Conservation (phyloP, 2,329 filamentous ascomycete species). For the Diaporthe vexans region DNA sequence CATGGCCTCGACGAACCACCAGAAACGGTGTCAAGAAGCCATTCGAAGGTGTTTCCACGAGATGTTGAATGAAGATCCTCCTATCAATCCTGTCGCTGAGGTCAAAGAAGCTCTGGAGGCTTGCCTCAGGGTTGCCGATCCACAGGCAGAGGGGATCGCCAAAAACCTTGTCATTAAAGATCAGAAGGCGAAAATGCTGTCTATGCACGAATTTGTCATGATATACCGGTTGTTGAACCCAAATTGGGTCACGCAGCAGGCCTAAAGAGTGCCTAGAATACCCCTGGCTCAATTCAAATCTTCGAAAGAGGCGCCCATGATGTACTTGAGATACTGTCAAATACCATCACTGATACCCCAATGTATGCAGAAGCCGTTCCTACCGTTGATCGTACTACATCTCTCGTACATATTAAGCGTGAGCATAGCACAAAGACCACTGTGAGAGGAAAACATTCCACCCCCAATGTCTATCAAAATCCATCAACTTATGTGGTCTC, state of each 20-base stretch:
- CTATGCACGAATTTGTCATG: conserved; percentile 51
- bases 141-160: conserved; percentile 56
- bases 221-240: conserved; percentile 46
- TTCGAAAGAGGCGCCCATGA: background rate
- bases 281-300: background rate
- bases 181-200: conserved; percentile 32
- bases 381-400: background rate
- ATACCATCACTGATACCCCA: background rate
- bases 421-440: background rate
- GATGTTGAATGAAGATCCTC: conserved; percentile 69
- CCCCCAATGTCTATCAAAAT: background rate
- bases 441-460: background rate
- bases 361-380: background rate
- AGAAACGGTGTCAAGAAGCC: conserved; percentile 60
- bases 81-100: conserved; percentile 58
- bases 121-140: conserved; percentile 70
- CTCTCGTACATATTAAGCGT: too few relatives aligned
- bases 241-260: conserved; percentile 10
- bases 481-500: too few relatives aligned
- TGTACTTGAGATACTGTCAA: background rate
- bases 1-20: conserved; percentile 60
- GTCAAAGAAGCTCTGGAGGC: conserved; percentile 64
- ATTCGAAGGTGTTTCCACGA: conserved; percentile 70
- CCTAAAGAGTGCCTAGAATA: background rate
- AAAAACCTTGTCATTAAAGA: conserved; percentile 43